These are phyloP conservation scores for Castanea mollissima DNA, from an alignment of 306 rosid species.

Conservation along the genomic window DNA sequence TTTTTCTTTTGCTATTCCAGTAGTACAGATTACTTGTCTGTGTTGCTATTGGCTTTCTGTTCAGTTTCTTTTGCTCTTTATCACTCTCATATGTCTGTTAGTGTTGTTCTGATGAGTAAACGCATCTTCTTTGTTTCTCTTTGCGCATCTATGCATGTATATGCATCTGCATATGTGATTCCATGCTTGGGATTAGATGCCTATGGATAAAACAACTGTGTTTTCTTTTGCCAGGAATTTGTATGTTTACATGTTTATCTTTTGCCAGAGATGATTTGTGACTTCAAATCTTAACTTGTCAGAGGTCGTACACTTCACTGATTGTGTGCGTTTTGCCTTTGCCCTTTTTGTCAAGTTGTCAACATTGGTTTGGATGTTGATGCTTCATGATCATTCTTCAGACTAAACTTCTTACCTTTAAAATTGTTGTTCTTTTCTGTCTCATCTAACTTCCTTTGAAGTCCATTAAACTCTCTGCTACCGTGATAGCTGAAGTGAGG, in stretches of 20 bases:
- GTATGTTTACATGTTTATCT: neutral
- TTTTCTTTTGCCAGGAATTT: neutral
- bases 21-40: neutral
- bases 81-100: neutral
- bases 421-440: no score
- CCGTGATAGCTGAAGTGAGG: no score
- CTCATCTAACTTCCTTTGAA: no score
- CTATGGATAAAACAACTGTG: neutral
- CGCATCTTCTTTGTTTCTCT: neutral
- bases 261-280: neutral
- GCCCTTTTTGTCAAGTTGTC: no score
- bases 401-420: no score
- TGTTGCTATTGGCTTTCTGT: neutral
- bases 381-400: no score
- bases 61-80: neutral
- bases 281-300: neutral
- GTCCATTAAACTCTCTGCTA: no score
- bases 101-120: neutral
- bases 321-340: neutral
- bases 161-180: neutral
- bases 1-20: neutral
- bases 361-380: no score
- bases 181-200: no score
- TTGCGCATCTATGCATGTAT: neutral
- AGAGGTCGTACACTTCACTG: neutral